Base-by-base conservation (phyloP, 306 rosid species). In the Vachellia pachyceras region DNA sequence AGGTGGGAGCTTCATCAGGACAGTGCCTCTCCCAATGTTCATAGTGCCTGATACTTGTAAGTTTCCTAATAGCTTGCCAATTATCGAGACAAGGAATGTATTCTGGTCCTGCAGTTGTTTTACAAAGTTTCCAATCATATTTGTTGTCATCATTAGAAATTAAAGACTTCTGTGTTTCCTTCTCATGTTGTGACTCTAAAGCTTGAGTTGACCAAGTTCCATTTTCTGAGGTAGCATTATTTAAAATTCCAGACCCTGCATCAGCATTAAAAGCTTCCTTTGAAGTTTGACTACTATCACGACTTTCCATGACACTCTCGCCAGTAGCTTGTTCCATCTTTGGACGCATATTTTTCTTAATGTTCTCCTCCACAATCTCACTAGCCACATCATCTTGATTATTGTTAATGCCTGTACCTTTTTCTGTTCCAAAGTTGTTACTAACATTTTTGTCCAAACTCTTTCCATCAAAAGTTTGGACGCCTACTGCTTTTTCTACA, bases 71-170 rank as follows among this genome's bases (percentile, higher is more conserved):
- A 40, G 92, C 82, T 78, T 83, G 47, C 94, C 75, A 85, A 81
- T 94, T 90, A 81, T 94, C 98, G 55, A 94, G 90, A 81, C 98
- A 94, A 84, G 97, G 97, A 61, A 94, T 94, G 88, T 92, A 94
- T 64, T 94, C 98, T 7, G 98, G 79, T 83, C 95, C 95, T 4
- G 98, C 84, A 45, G 92, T 88, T 76, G 85, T 82, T 22, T 90
- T 89, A 77, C 98, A 94, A 71, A 94, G 79, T 81, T 88, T 90
- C 98, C 95, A 90, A 6, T 77, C 83, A 69, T 82, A 72, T 73
- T 52, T 83, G 69, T 54, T 89, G 66, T 74, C 70, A 74, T 54
- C 83, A 72, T 70, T 47, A 58, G 85, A 77, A 29, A 64, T 39
- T 22, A 74, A 80, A 73, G 84, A 76, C 49, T 54, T 77, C 22